A percentile compares a stretch with the other conserved stretches of the same genome.
Evolutionary conservation across 176 grass and related monocot species (phyloP).

Genomic region (Guadua angustifolia): DNA sequence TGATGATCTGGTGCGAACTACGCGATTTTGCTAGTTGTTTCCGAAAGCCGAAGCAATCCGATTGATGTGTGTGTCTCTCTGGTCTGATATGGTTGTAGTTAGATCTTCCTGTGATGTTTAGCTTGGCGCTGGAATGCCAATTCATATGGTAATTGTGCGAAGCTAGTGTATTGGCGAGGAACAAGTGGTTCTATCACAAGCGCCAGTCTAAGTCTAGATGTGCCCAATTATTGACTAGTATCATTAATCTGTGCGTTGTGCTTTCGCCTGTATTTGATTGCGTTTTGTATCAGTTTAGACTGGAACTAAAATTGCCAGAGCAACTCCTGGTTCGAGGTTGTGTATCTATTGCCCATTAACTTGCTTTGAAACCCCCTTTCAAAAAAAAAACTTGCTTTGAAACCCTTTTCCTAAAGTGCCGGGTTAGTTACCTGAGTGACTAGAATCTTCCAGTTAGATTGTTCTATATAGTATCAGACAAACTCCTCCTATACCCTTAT

Average conservation of each 20-base stretch:
- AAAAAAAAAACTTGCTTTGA: too few relatives aligned
- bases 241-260: not conserved
- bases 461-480: not conserved
- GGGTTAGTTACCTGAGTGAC: not conserved
- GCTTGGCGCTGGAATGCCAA: not conserved
- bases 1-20: not conserved
- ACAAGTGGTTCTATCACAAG: not conserved
- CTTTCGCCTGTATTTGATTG: not conserved
- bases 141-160: not conserved
- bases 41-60: not conserved
- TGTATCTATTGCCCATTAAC: not conserved
- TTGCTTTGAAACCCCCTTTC: slow-evolving; percentile 18
- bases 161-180: not conserved
- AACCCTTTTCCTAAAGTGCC: not conserved
- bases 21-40: not conserved
- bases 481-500: not conserved
- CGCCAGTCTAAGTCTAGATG: not conserved
- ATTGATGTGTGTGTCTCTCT: not conserved
- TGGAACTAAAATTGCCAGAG: not conserved
- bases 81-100: not conserved
- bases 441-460: not conserved
- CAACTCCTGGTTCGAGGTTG: not conserved
- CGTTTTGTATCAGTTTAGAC: not conserved
- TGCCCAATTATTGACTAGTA: not conserved
- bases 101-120: not conserved